Percentiles rank a stretch among this genome's conserved stretches.
These are phyloP conservation scores for Chimonanthus salicifolius DNA, from an alignment of 164 flowering plant species.

Conservation along the genomic window DNA sequence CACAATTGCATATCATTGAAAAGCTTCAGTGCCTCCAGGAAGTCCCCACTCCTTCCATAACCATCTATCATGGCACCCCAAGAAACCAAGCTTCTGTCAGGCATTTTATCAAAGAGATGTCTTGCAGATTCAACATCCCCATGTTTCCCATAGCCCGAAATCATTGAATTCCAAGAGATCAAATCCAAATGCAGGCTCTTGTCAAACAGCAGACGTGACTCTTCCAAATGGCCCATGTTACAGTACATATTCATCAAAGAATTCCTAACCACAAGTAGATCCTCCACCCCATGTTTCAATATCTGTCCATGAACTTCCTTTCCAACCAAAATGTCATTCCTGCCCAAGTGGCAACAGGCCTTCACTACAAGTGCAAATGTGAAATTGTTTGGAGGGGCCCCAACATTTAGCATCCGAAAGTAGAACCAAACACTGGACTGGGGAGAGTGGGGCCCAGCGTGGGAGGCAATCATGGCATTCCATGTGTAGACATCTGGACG, in stretches of 20 bases:
- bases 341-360: slow-evolving; percentile 7
- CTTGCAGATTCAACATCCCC: slow-evolving; percentile 25
- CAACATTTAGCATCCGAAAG: slow-evolving; percentile 11
- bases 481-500: slow-evolving; percentile 19
- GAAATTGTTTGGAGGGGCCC: slow-evolving; percentile 13
- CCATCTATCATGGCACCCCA: slow-evolving; percentile 50
- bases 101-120: slow-evolving; percentile 19
- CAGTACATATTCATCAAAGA: slow-evolving; percentile 5
- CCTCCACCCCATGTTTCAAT: slow-evolving; percentile 17
- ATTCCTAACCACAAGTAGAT: slow-evolving; percentile 2
- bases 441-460: slow-evolving; percentile 6
- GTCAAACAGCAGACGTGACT: slow-evolving; percentile 16
- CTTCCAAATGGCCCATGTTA: neutral
- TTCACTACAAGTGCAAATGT: slow-evolving; percentile 19
- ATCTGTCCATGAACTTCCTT: slow-evolving; percentile 26
- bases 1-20: slow-evolving; percentile 31
- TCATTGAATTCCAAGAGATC: slow-evolving; percentile 17
- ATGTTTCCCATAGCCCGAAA: slow-evolving; percentile 22
- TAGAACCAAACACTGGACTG: slow-evolving; percentile 8
- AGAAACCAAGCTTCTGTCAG: slow-evolving; percentile 20
- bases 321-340: neutral
- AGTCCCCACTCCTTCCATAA: slow-evolving; percentile 26
- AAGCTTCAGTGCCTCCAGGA: slow-evolving; percentile 26
- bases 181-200: slow-evolving; percentile 21
- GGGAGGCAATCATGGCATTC: slow-evolving; percentile 18